Conservation (phyloP, 495 filamentous ascomycete genomes). For the Trichoderma erinaceum region DNA sequence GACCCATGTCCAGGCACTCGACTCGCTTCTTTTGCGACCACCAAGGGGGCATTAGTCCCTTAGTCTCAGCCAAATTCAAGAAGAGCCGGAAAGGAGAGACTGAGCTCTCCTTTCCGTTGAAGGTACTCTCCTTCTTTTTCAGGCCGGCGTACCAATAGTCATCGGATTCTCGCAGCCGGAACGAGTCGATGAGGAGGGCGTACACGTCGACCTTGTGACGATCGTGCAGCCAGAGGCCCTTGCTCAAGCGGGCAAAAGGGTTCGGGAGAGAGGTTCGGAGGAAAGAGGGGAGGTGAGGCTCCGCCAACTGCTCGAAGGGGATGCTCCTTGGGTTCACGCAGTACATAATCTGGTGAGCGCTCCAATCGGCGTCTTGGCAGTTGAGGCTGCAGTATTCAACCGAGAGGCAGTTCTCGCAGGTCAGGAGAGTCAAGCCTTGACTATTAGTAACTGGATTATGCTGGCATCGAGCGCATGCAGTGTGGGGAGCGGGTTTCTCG, state of each 20-base stretch:
- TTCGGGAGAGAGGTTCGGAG: neutral
- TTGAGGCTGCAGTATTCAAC: neutral
- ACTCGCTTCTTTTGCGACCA: neutral
- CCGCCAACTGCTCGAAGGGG: neutral
- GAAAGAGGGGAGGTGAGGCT: neutral
- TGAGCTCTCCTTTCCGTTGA: neutral
- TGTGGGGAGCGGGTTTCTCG: neutral
- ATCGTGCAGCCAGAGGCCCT: neutral
- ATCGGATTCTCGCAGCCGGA: conserved; percentile 1
- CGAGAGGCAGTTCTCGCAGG: neutral
- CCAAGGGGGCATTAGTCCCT: neutral
- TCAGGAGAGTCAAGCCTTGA: neutral
- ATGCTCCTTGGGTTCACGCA: neutral
- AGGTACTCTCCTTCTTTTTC: neutral
- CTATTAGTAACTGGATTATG: neutral
- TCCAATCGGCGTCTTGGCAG: neutral
- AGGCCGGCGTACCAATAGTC: neutral
- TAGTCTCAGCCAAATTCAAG: neutral
- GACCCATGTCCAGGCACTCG: neutral
- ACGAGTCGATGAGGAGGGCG: neutral
- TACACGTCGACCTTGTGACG: neutral
- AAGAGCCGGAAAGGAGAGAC: neutral
- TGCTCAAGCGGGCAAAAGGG: neutral
- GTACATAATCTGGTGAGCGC: neutral
- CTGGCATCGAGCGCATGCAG: neutral